Percentiles rank a stretch among this genome's conserved stretches.
Conservation (phyloP, 2,329 filamentous ascomycete species). For the Talaromyces piceae region DNA sequence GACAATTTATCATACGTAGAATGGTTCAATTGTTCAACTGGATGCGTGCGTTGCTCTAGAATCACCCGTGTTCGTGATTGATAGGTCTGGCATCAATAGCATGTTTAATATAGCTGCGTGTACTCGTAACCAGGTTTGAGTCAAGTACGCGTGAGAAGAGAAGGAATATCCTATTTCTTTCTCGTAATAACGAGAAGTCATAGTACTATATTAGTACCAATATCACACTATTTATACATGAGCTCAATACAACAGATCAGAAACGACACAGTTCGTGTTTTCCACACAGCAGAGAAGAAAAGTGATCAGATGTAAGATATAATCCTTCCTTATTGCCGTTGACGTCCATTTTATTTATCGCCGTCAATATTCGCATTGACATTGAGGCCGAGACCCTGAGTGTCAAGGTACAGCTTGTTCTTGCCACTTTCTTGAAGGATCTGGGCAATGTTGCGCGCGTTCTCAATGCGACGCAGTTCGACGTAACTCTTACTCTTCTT, state of each 20-base stretch:
- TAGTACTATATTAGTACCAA: constrained; percentile 11
- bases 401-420: constrained; percentile 92
- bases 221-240: constrained; percentile 12
- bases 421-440: constrained; percentile 77
- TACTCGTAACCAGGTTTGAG: no score
- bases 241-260: background rate
- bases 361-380: constrained; percentile 44
- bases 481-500: constrained; percentile 98
- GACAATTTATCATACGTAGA: no score
- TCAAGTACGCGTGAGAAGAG: no score
- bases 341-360: background rate
- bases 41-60: no score
- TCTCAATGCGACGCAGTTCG: constrained; percentile 97
- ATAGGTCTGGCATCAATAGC: no score
- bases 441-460: constrained; percentile 79
- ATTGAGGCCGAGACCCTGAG: constrained; percentile 84
- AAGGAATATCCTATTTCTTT: background rate
- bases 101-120: no score
- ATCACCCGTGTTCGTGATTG: no score
- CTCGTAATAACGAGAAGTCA: constrained; percentile 5
- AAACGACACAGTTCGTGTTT: background rate
- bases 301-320: background rate
- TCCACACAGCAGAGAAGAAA: constrained; percentile 3
- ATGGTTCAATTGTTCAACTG: no score
- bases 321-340: background rate